These are phyloP conservation scores for Thielaviopsis punctulata DNA, from an alignment of 2,329 filamentous ascomycete species.

Conservation along the genomic window DNA sequence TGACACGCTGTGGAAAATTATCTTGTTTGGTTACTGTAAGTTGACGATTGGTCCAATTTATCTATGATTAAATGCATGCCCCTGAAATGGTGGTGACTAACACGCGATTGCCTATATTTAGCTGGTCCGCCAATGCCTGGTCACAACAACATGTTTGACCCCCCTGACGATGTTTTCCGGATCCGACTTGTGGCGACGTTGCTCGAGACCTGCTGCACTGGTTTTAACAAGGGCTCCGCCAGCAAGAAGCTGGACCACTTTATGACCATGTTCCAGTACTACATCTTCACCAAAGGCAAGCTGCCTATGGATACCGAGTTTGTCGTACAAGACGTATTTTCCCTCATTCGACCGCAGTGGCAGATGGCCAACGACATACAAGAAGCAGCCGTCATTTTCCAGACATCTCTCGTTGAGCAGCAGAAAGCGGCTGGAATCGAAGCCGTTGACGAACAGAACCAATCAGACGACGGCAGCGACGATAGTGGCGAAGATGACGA, in stretches of 20 bases:
- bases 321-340: constrained; percentile 81
- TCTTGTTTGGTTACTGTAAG: constrained; percentile 74
- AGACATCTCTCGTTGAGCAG: constrained; percentile 75
- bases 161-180: constrained; percentile 89
- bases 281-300: constrained; percentile 76
- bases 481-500: constrained; percentile 45
- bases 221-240: constrained; percentile 81
- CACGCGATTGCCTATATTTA: constrained; percentile 17
- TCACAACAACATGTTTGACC: constrained; percentile 59
- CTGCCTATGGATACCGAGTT: constrained; percentile 97
- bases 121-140: constrained; percentile 69
- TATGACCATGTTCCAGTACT: constrained; percentile 91
- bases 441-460: constrained; percentile 61
- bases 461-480: constrained; percentile 60
- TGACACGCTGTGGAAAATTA: constrained; percentile 82
- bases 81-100: too few relatives aligned
- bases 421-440: constrained; percentile 65
- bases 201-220: constrained; percentile 88
- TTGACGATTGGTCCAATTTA: constrained; percentile 3
- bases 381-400: constrained; percentile 69
- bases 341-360: constrained; percentile 77
- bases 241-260: constrained; percentile 98
- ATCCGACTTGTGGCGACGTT: constrained; percentile 79
- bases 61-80: background rate
- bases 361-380: constrained; percentile 65